A percentile compares a stretch with the other conserved stretches of the same genome.
These are phyloP conservation scores for Mortierella hygrophila DNA, from an alignment of 192 early-diverging fungal genomes.

Conservation along the genomic window DNA sequence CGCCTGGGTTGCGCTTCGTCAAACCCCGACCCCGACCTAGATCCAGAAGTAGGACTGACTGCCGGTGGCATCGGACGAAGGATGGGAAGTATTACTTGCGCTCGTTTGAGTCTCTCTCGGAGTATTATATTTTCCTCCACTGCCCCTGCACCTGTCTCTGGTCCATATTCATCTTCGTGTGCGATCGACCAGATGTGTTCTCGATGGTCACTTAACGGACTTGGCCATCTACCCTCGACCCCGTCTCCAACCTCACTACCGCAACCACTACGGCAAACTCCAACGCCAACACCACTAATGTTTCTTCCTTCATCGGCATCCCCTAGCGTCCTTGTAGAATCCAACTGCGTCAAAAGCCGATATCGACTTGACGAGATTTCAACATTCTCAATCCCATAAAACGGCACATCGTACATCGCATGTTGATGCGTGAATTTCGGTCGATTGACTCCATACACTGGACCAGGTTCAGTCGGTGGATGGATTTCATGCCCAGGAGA, in stretches of 20 bases:
- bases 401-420: slow-evolving; percentile 8
- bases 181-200: slow-evolving; percentile 27
- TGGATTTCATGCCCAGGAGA: slow-evolving; percentile 13
- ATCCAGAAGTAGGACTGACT: background rate
- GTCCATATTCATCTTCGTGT: slow-evolving; percentile 19
- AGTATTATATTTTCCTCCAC: background rate
- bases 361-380: slow-evolving; percentile 14
- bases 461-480: slow-evolving; percentile 2
- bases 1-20: background rate
- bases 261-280: background rate
- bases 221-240: background rate
- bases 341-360: background rate
- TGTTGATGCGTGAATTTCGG: background rate
- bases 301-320: background rate
- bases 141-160: background rate
- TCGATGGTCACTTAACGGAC: background rate
- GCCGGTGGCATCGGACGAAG: background rate
- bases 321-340: background rate
- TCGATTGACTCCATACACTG: background rate
- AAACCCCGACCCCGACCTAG: background rate
- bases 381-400: slow-evolving; percentile 29
- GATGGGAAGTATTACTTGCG: background rate
- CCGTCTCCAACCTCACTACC: too few species aligned
- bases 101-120: slow-evolving; percentile 3
- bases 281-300: background rate